Evolutionary conservation across 2,329 filamentous ascomycete species (phyloP), one percentile per base, ranked within the genome.

Genomic region (Magnaporthiopsis poae): DNA sequence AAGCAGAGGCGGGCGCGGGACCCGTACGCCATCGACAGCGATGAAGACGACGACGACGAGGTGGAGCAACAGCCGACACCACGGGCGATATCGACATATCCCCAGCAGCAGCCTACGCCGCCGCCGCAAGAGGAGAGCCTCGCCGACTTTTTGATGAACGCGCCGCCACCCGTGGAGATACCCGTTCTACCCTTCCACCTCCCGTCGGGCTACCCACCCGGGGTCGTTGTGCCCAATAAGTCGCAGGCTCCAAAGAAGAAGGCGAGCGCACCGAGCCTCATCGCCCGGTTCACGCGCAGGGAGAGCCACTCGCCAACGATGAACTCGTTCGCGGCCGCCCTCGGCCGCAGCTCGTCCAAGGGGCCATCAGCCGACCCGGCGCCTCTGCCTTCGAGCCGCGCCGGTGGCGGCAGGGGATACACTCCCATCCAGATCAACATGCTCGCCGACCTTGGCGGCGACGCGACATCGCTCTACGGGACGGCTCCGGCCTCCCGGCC

Each of bases 21-120:
- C 72, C 95, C 94, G 0, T 98, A 98, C 71, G 91, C 92, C n/a
- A 91, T 98, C 69, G 93, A 97, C 73, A 81, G 87, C 36, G 90
- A 88, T 71, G 89, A 91, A 66, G 86, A 90, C 66, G 88, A 88
- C 5, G 81, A 88, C 11, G 80, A 77, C 12, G 71, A 31, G 31
- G 31, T 76, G 2, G 74, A 86, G 36, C 74, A 83, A 27, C 75
- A 81, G 29, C 79, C 77, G 9, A 78, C 77, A 18, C 77, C 83
- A 13, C 74, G 65, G 29, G 71, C 69, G 1, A n/a, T 64, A 67
- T 69, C 52, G 11, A 72, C 76, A 56, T 71, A 71, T 8, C 81
- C 80, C 69, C 78, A 61, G 33, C 64, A 33, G 4, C 61, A 35
- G 31, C 46, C 46, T 3, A 56, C 82, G 33, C 75, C 77, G 15